Percentiles rank a stretch among this genome's conserved stretches.
Evolutionary conservation across 306 rosid species (phyloP).

Genomic region (Prunus mira): DNA sequence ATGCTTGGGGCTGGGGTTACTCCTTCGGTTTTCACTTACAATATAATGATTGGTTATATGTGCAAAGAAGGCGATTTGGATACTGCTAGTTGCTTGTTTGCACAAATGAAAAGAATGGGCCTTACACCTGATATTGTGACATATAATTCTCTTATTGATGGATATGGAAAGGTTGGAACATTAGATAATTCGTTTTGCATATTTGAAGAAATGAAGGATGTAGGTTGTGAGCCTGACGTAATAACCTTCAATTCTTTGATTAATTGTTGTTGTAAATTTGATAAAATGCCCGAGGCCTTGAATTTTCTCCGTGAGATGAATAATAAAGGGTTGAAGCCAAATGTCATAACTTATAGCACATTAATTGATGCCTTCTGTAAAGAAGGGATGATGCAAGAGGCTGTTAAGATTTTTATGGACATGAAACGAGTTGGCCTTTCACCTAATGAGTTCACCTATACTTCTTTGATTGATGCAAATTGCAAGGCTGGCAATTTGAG

Average conservation of each 20-base stretch:
- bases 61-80: conserved; percentile 75
- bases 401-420: conserved; percentile 69
- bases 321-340: conserved; percentile 55
- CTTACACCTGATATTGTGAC: conserved; percentile 69
- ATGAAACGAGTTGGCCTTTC: conserved; percentile 76
- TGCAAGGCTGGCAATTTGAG: conserved; percentile 67
- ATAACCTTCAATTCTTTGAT: conserved; percentile 72
- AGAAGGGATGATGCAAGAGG: conserved; percentile 80
- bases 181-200: conserved; percentile 42
- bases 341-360: conserved; percentile 88
- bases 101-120: conserved; percentile 61
- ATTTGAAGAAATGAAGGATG: conserved; percentile 67
- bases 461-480: conserved; percentile 83
- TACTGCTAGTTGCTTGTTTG: conserved; percentile 57
- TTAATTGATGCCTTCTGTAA: conserved; percentile 90
- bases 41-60: conserved; percentile 63
- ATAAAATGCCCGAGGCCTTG: conserved; percentile 67
- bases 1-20: conserved; percentile 65
- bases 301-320: conserved; percentile 65
- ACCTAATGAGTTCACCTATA: conserved; percentile 86
- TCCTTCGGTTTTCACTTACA: conserved; percentile 76
- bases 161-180: conserved; percentile 75
- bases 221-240: conserved; percentile 66
- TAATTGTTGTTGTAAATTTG: conserved; percentile 78
- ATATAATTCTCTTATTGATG: conserved; percentile 88